Percentiles rank a stretch among this genome's conserved stretches.
Conservation (phyloP, 2,329 filamentous ascomycete genomes). For the Emmonsia crescens region DNA sequence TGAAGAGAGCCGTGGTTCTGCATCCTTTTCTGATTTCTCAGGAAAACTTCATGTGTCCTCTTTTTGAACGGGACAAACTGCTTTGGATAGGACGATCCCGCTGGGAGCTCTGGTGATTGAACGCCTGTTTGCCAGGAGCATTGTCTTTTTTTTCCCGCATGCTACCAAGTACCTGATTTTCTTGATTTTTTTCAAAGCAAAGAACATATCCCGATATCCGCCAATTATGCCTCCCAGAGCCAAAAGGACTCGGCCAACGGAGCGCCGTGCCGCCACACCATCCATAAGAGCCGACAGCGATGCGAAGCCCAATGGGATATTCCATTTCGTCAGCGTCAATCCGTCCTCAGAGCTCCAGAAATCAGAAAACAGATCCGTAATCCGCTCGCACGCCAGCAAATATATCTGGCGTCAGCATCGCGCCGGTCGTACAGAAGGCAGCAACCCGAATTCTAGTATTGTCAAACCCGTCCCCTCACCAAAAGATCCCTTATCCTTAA, state of each 20-base stretch:
- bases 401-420: constrained; percentile 16
- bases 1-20: background rate
- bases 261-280: background rate
- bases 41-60: background rate
- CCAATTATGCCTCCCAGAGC: background rate
- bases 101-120: background rate
- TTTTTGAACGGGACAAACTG: background rate
- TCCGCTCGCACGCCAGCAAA: constrained; percentile 16
- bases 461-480: background rate
- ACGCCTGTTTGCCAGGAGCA: background rate
- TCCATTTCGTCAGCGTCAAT: constrained; percentile 16
- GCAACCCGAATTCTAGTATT: background rate
- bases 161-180: no score
- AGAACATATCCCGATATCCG: background rate
- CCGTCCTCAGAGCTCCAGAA: constrained; percentile 14
- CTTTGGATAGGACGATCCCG: background rate
- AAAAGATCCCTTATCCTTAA: background rate
- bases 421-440: constrained; percentile 8
- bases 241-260: background rate
- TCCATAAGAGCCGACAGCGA: background rate
- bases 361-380: constrained; percentile 13
- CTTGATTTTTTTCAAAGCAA: background rate
- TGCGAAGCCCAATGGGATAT: constrained; percentile 5
- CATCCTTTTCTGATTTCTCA: background rate
- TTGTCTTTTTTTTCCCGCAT: no score